Evolutionary conservation across 176 grass and related monocot species (phyloP).

Genomic region (Chrysopogon serrulatus): DNA sequence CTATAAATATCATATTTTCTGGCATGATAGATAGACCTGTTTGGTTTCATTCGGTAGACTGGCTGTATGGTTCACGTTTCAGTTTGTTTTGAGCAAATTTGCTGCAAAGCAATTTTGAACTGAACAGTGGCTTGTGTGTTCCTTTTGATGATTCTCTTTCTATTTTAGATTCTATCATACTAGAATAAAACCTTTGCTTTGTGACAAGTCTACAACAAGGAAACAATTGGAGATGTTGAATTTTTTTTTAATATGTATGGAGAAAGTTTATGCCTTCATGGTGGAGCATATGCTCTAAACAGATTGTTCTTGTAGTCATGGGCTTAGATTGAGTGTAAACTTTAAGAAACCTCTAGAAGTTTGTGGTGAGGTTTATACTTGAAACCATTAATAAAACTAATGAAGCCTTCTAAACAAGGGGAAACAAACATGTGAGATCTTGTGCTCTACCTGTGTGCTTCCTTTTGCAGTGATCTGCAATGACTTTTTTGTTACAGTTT

Average conservation of each 20-base stretch:
- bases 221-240: not conserved
- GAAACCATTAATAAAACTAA: not conserved
- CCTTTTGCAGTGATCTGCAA: not conserved
- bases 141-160: not conserved
- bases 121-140: not conserved
- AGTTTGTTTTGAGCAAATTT: conserved; percentile 1
- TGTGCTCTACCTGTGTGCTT: not conserved
- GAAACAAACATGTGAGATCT: not conserved
- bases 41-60: not conserved
- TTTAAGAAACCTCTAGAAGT: not conserved
- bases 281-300: not conserved
- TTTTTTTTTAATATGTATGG: not conserved
- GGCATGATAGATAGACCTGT: not conserved
- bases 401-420: not conserved
- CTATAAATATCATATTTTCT: not conserved
- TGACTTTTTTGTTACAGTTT: no score
- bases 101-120: not conserved
- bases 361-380: not conserved
- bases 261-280: not conserved
- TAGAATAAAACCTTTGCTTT: not conserved
- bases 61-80: not conserved
- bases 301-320: not conserved
- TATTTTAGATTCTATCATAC: not conserved
- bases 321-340: not conserved
- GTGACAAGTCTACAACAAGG: not conserved